Conservation (phyloP, 352 stramenopile genomes). For the Globisporangium solare region DNA sequence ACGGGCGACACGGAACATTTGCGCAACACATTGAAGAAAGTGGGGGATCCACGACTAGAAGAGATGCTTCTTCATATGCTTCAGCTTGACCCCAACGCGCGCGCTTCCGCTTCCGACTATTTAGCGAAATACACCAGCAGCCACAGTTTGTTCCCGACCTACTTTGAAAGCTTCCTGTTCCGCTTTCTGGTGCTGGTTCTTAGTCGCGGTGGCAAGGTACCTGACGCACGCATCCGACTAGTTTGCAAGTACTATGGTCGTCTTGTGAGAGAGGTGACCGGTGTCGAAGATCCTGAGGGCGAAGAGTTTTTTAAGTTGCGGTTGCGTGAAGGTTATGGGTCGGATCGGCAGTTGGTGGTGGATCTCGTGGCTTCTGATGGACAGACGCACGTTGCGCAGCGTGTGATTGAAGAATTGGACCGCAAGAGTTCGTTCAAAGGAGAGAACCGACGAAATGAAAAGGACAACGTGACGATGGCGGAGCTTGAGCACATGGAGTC, state of each 20-base stretch:
- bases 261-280: constrained; percentile 88
- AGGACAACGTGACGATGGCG: constrained; percentile 28
- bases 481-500: constrained; percentile 60
- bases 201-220: constrained; percentile 73
- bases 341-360: constrained; percentile 46
- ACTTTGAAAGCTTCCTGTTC: constrained; percentile 89
- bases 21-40: constrained; percentile 87
- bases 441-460: constrained; percentile 35
- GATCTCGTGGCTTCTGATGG: constrained; percentile 40
- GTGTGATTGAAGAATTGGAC: constrained; percentile 65
- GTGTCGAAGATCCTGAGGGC: constrained; percentile 88
- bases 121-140: constrained; percentile 77
- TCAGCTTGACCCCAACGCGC: constrained; percentile 84
- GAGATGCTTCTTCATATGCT: constrained; percentile 94
- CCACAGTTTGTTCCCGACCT: constrained; percentile 67
- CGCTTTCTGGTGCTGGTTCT: constrained; percentile 86
- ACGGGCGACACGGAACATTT: constrained; percentile 72
- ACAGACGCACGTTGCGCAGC: constrained; percentile 64
- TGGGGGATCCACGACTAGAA: constrained; percentile 87
- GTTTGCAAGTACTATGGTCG: constrained; percentile 91
- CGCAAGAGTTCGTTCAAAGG: constrained; percentile 35
- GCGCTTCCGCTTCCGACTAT: constrained; percentile 87
- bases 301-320: constrained; percentile 87
- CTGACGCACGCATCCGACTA: constrained; percentile 91
- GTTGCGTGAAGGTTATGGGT: constrained; percentile 80